phyloP scores from a whole-genome alignment of 2,329 filamentous ascomycete genomes.

The Pseudocercospora cruenta region DNA sequence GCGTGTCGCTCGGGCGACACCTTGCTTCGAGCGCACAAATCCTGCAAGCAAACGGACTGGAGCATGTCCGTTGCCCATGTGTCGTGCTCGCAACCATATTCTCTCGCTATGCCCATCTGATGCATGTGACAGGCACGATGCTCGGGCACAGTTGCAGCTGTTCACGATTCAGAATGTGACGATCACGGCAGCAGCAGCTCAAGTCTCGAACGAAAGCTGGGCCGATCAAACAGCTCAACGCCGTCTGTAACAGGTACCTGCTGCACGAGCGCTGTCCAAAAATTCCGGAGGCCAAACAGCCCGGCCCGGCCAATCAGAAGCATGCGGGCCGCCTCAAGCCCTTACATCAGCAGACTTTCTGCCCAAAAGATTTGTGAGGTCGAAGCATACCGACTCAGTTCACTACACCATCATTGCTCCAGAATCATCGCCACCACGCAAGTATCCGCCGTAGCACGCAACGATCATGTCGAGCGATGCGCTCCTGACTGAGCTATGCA shows the following conservation, averaged over 20 bases:
- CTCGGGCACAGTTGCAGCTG: not conserved
- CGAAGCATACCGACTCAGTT: slow-evolving; percentile 2
- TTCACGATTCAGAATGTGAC: not conserved
- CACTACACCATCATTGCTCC: slow-evolving; percentile 5
- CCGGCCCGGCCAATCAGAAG: slow-evolving; percentile 3
- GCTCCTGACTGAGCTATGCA: slow-evolving; percentile 48
- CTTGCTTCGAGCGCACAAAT: not conserved
- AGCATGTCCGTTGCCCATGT: too few relatives aligned
- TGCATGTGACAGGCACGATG: not conserved
- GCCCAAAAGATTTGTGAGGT: not conserved
- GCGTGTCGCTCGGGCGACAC: not conserved
- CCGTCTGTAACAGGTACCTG: not conserved
- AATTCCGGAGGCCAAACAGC: not conserved
- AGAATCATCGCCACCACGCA: slow-evolving; percentile 14
- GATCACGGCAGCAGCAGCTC: not conserved
- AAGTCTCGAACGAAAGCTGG: not conserved
- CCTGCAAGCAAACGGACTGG: not conserved
- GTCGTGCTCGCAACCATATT: not conserved
- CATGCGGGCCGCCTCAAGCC: not conserved
- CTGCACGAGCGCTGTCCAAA: not conserved
- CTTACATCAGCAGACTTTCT: not conserved
- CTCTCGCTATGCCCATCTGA: not conserved
- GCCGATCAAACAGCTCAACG: not conserved
- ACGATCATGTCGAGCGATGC: slow-evolving; percentile 23
- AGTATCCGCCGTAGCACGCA: slow-evolving; percentile 13